Percentiles rank a stretch among this genome's conserved stretches.
Conservation (phyloP, 2,329 filamentous ascomycete genomes). For the Exophiala dermatitidis region DNA sequence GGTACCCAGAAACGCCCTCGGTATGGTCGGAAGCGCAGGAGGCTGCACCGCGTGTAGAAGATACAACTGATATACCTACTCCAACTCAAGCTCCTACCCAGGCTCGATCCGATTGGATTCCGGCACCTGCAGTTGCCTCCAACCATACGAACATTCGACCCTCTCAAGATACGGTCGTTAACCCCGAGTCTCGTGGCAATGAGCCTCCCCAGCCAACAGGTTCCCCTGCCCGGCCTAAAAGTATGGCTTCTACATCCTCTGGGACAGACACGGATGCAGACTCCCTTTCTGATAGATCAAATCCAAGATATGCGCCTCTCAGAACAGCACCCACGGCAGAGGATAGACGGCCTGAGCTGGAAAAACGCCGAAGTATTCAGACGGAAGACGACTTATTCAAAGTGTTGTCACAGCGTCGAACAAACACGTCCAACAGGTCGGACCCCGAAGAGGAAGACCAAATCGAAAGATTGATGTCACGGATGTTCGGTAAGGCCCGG, state of each 20-base stretch:
- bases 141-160: background rate
- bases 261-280: slow-evolving; percentile 2
- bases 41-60: background rate
- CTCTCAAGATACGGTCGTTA: slow-evolving; percentile 1
- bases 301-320: slow-evolving; percentile 11
- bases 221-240: background rate
- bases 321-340: slow-evolving; percentile 8
- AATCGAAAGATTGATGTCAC: slow-evolving; percentile 49
- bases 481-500: slow-evolving; percentile 61
- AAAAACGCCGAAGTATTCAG: slow-evolving; percentile 14
- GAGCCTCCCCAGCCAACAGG: background rate
- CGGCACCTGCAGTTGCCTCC: background rate
- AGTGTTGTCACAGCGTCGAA: slow-evolving; percentile 21
- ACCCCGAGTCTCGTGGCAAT: background rate
- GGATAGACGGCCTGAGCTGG: slow-evolving; percentile 12
- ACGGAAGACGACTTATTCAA: slow-evolving; percentile 23
- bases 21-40: background rate
- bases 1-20: background rate
- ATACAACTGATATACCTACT: background rate
- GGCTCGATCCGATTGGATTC: background rate
- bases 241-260: slow-evolving; percentile 3
- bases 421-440: slow-evolving; percentile 18
- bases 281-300: slow-evolving; percentile 3
- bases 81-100: background rate
- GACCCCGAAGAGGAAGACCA: slow-evolving; percentile 23